These are phyloP conservation scores for Globisporangium megalacanthum DNA, from an alignment of 352 stramenopile genomes.

Conservation along the genomic window DNA sequence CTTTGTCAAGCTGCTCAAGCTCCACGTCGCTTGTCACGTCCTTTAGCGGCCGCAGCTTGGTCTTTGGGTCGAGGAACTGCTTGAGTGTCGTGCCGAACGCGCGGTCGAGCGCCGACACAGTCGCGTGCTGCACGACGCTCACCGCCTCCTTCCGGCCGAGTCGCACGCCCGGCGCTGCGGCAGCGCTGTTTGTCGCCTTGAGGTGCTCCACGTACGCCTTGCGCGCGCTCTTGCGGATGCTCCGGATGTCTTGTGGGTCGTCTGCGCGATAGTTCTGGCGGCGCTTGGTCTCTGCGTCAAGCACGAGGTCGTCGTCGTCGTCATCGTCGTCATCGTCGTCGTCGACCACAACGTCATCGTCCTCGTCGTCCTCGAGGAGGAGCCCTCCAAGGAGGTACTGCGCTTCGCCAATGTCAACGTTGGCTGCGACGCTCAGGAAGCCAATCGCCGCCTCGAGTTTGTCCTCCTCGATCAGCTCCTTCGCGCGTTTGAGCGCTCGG, in stretches of 20 bases:
- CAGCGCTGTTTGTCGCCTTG: conserved; percentile 26
- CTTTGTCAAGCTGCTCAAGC: conserved; percentile 17
- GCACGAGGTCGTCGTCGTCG: conserved; percentile 33
- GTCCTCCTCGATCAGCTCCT: conserved; percentile 48
- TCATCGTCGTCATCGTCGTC: conserved; percentile 10
- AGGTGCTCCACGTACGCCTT: conserved; percentile 75
- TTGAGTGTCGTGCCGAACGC: conserved; percentile 71
- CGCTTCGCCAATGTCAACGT: conserved; percentile 59
- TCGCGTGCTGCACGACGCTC: conserved; percentile 55
- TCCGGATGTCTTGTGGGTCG: conserved; percentile 60
- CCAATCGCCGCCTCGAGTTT: conserved; percentile 57
- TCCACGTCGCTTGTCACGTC: conserved; percentile 20
- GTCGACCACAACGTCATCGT: conserved; percentile 17
- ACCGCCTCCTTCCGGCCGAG: conserved; percentile 21
- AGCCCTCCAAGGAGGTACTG: conserved; percentile 71
- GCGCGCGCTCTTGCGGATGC: conserved; percentile 74
- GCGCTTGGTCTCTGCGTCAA: conserved; percentile 70
- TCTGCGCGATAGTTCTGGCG: conserved; percentile 32
- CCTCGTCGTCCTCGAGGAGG: conserved; percentile 45
- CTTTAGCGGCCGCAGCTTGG: conserved; percentile 40
- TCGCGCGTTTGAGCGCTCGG: conserved; percentile 52
- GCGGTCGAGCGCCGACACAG: conserved; percentile 47
- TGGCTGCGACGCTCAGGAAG: conserved; percentile 47
- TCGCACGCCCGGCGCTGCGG: conserved; percentile 3
- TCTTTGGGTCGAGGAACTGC: conserved; percentile 55